These are phyloP conservation scores for Boletus pseudo-olivaceus DNA, from an alignment of 768 basidiomycete species.

Conservation along the genomic window DNA sequence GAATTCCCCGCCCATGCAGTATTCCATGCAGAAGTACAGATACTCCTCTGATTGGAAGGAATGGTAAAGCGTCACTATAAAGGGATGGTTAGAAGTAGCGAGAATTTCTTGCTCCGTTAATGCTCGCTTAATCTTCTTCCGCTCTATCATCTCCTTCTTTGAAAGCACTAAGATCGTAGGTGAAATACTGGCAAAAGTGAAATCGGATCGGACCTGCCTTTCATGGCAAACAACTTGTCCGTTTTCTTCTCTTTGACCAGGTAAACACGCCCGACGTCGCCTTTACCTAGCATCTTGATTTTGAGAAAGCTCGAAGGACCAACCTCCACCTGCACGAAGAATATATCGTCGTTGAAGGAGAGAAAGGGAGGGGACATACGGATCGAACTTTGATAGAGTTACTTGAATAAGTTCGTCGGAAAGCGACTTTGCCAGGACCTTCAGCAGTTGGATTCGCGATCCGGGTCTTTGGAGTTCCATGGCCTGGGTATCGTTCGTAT, in stretches of 20 bases:
- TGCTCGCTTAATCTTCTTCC: slow-evolving; percentile 99
- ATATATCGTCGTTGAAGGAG: not conserved
- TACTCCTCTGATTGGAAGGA: slow-evolving; percentile 98
- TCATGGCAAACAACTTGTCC: slow-evolving; percentile 96
- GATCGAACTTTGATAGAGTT: slow-evolving; percentile 94
- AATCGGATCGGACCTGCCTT: slow-evolving; percentile 59
- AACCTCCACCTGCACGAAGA: slow-evolving; percentile 73
- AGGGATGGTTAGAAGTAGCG: slow-evolving; percentile 97
- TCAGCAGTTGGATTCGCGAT: slow-evolving; percentile 43
- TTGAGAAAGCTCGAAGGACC: slow-evolving; percentile 93
- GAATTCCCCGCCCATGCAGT: slow-evolving; percentile 99
- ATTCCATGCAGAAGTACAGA: slow-evolving; percentile 99
- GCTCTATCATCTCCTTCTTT: slow-evolving; percentile 99
- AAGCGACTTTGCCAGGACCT: slow-evolving; percentile 64
- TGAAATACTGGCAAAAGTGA: slow-evolving; percentile 6
- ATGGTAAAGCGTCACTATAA: slow-evolving; percentile 98
- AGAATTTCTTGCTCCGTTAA: slow-evolving; percentile 98
- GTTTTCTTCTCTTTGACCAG: slow-evolving; percentile 98
- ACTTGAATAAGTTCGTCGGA: slow-evolving; percentile 93
- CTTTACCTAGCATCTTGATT: slow-evolving; percentile 96
- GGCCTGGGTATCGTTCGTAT: slow-evolving; percentile 32
- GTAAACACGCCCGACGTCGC: slow-evolving; percentile 98
- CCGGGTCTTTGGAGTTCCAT: slow-evolving; percentile 38
- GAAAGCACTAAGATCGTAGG: slow-evolving; percentile 71
- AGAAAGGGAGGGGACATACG: slow-evolving; percentile 42